A percentile compares a stretch with the other conserved stretches of the same genome.
phyloP scores from a whole-genome alignment of 306 rosid species.

The Cyamopsis tetragonoloba region DNA sequence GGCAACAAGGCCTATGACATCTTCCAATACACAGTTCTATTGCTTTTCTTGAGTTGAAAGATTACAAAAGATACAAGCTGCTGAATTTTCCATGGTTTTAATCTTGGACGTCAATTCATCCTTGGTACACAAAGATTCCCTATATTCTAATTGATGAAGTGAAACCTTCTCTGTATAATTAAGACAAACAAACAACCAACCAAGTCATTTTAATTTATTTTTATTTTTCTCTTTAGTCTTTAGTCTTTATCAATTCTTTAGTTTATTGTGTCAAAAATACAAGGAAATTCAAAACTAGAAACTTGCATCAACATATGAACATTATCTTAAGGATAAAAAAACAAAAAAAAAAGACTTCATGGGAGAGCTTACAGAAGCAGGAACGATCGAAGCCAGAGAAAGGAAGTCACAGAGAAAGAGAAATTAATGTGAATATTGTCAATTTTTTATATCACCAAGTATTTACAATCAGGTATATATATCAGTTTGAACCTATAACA shows the following conservation, averaged over 20 bases:
- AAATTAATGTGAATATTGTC: no score
- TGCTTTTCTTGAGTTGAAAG: slow-evolving; percentile 8
- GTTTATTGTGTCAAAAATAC: no score
- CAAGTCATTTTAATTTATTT: not conserved
- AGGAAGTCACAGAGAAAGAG: no score
- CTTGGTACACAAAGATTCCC: slow-evolving; percentile 17
- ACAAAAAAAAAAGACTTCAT: not conserved
- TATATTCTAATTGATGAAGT: not conserved
- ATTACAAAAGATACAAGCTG: slow-evolving; percentile 35
- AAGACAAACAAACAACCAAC: not conserved
- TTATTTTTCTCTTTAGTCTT: no score
- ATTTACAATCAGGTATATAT: no score
- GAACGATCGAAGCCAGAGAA: no score
- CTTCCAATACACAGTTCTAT: slow-evolving; percentile 28
- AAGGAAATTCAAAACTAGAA: not conserved
- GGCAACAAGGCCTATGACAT: slow-evolving; percentile 54
- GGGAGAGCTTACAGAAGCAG: no score
- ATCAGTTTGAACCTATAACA: no score
- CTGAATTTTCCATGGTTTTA: slow-evolving; percentile 34
- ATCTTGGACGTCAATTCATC: slow-evolving; percentile 35
- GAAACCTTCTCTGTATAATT: slow-evolving; percentile 29
- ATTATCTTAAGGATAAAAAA: no score
- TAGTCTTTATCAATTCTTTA: not conserved
- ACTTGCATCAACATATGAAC: not conserved
- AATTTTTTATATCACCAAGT: no score